Evolutionary conservation across 2,329 filamentous ascomycete species (phyloP), one percentile per base, ranked within the genome.

Genomic region (Colletotrichum sp.): DNA sequence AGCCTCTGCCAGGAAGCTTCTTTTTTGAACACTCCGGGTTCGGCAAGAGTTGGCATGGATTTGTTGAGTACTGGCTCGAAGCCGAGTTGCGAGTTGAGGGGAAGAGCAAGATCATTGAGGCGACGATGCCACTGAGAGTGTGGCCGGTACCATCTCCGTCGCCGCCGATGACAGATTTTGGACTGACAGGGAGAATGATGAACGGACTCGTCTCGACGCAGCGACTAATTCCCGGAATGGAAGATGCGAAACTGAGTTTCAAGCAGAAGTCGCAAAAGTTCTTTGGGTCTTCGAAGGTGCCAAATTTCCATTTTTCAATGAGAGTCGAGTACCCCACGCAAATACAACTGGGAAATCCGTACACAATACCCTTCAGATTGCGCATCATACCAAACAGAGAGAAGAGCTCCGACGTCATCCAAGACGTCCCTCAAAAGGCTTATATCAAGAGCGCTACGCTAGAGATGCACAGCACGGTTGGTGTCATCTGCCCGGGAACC

Each of bases 21-120:
- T 6, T 74, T 62, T 64, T 72, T 26, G 24, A 59, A 4, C 26
- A 52, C 26, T 8, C 30, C 59, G 55, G 64, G 15, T 70, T 72
- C 10, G 55, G 36, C 30, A 77, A 73, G 2, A 67, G 28, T 2
- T 78, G 78, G n/a, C 78, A 83, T 24, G 75, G 77, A 5, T 83
- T 79, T 12, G 82, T 84, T n/a, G 83, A 87, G 60, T 87, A 86
- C 57, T 81, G 79, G 13, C 73, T 87, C 2, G 72, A 83, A 36
- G 84, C 84, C 0, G 68, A 75, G 77, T 3, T 44, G 86, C 3
- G 67, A n/a, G 6, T 77, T 77, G 52, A 76, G 34, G 67, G 36
- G 2, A 63, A 79, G 10, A 62, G n/a, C 1, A 10, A 62, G 2
- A 44, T 55, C 6, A 28, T 34, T 2, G 39, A 74, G 5, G 84